Evolutionary conservation across 192 early-diverging fungal species (phyloP).

Genomic region (Linnemannia zychae): DNA sequence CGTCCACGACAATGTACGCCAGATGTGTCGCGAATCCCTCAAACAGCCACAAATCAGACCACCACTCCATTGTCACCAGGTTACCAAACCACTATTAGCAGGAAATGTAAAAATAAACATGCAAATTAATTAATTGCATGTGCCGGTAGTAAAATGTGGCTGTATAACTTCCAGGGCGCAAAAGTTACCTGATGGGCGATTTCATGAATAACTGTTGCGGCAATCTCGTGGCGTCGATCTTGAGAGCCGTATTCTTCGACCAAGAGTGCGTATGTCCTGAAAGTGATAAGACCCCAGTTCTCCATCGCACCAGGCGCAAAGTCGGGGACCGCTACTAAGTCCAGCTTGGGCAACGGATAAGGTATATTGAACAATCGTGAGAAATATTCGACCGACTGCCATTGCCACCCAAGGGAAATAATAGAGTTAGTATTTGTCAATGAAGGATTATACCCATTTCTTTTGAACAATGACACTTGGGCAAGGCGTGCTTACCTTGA

Average conservation of each 20-base stretch:
- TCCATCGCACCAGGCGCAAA: constrained; percentile 75
- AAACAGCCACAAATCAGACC: constrained; percentile 64
- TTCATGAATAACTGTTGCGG: constrained; percentile 57
- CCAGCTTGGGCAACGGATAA: constrained; percentile 65
- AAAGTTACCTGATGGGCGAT: constrained; percentile 46
- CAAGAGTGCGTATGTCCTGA: constrained; percentile 51
- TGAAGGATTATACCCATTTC: no score
- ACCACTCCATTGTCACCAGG: constrained; percentile 63
- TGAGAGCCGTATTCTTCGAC: constrained; percentile 52
- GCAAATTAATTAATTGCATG: neutral
- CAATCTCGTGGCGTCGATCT: constrained; percentile 47
- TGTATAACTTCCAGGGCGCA: neutral
- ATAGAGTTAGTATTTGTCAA: no score
- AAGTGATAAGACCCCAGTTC: constrained; percentile 65
- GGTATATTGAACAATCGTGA: constrained; percentile 60
- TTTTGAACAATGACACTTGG: no score
- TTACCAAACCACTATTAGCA: constrained; percentile 59
- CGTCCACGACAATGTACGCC: constrained; percentile 75
- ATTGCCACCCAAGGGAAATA: no score
- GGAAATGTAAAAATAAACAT: neutral
- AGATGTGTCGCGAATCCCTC: constrained; percentile 63
- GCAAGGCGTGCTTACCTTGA: constrained; percentile 64
- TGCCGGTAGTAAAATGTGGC: neutral
- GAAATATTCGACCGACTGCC: constrained; percentile 51
- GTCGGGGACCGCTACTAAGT: constrained; percentile 74